Evolutionary conservation across 345 rosid species (phyloP), one percentile per base, ranked within the genome.

Genomic region (Eutrema yunnanense): DNA sequence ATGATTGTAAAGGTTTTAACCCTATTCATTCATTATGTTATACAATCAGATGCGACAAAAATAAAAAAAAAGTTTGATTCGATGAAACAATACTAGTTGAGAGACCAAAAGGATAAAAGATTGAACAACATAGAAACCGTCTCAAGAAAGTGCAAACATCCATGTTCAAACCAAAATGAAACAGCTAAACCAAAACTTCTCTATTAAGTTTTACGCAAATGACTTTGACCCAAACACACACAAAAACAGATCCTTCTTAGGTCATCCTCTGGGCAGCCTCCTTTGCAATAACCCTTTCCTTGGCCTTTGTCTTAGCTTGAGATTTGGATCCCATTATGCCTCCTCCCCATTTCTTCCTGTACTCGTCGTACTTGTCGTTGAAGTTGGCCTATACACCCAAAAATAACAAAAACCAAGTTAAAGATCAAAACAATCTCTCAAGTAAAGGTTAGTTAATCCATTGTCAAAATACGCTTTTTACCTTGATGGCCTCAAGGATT

Each of bases 321-420:
- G 95, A 89, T 77, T 89, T 89, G 40, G 95, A 86, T 9, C 95
- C 92, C 95, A 89, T 89, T 13, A 89, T 84, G 8, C 95, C 95
- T 55, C 96, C 96, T 29, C 96, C 96, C 96, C 96, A 87, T 73
- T 83, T 89, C 88, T 89, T 89, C 38, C 92, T 84, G 75, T 81
- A 74, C 82, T 89, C 96, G 6, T 89, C 95, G 16, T 67, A 89
- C 82, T 89, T 89, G 83, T 87, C 90, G 3, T 87, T 85, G 72
- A 89, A 89, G 85, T 85, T 86, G 0, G 94, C 94, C 94, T 88
- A 64, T 9, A 30, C 37, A 29, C 47, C 6, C 26, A 1, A 22
- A 22, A 46, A 27, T 13, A 44, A 7, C 12, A 10, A 1, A 1
- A 73, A 72, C 36, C 60, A 75, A 5, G 46, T 68, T 27, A 29